Conservation (phyloP, 768 basidiomycete species). For the Omphalotus guepiniiformis region DNA sequence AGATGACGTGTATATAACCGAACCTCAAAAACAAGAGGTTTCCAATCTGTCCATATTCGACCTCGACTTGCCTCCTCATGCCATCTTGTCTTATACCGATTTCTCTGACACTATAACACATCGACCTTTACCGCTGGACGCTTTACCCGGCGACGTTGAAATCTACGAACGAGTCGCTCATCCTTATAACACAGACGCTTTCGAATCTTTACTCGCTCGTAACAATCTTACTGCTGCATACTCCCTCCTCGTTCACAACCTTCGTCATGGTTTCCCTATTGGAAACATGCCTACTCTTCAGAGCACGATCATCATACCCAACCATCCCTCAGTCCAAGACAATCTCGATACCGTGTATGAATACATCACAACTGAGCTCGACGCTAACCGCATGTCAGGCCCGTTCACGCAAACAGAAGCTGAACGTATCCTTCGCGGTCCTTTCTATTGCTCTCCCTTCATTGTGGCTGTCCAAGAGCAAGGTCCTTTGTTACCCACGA, state of each 20-base stretch:
- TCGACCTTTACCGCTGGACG: too few relatives aligned
- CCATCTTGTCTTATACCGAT: too few relatives aligned
- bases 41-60: too few relatives aligned
- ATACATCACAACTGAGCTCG: slow-evolving; percentile 14
- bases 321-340: slow-evolving; percentile 10
- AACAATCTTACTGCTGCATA: too few relatives aligned
- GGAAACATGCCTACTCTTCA: slow-evolving; percentile 23
- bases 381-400: slow-evolving; percentile 12
- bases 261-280: slow-evolving; percentile 28
- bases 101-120: too few relatives aligned
- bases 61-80: too few relatives aligned
- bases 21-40: too few relatives aligned
- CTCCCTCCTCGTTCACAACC: slow-evolving; percentile 22
- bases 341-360: slow-evolving; percentile 8
- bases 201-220: too few relatives aligned
- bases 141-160: too few relatives aligned
- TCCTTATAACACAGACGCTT: too few relatives aligned
- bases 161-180: too few relatives aligned
- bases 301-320: slow-evolving; percentile 9
- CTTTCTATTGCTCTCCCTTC: slow-evolving; percentile 21
- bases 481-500: slow-evolving; percentile 17
- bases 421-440: slow-evolving; percentile 19
- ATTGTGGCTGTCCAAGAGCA: slow-evolving; percentile 22
- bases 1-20: too few relatives aligned
- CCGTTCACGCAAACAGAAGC: slow-evolving; percentile 16